Evolutionary conservation across 1,284 basidiomycete species (phyloP), one percentile per base, ranked within the genome.

Genomic region (Fomitopsis palustris): DNA sequence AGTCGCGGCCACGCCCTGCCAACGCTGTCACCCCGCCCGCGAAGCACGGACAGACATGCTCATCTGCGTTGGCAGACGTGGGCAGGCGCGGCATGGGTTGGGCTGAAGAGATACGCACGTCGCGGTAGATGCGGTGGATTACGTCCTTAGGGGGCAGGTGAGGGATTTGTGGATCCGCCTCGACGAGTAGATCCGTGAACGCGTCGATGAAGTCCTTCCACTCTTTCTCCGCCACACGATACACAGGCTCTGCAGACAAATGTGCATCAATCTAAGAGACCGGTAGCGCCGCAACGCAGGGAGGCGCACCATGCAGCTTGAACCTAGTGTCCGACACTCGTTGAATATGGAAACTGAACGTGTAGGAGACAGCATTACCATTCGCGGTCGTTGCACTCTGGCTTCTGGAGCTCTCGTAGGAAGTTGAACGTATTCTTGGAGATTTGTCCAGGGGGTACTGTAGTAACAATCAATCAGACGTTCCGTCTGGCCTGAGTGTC

Each of bases 371-470:
- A 6, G 70, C 81, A 43, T n/a, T 61, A 91, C 94, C 95, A 97
- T 70, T 93, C 85, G 16, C 95, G 82, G 68, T 96, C 92, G 62
- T 97, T 97, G 65, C 84, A 87, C 53, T 83, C 80, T 1, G 92
- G 91, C 63, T 92, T 84, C 67, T 81, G 80, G 49, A 97, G 76
- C 51, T 88, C 79, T 6, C 69, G 73, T 60, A 96, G 74, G 70
- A 96, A 96, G 67, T 90, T 76, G 33, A 97, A 72, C 1, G 91
- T 92, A 67, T 96, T 95, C 64, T 85, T 78, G 1, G 93, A 96
- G 69, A 97, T 87, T 69, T 88, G 86, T 2, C 95, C 95, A 6
- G 90, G 81, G 0, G 93, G 89, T 0, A 93, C 95, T 93, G 65
- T 5, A 58, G 17, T 25, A 29, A 33, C 12, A 37, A 25, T 37